Conservation (phyloP, 1,284 basidiomycete species). For the Rhodotorula glutinis region DNA sequence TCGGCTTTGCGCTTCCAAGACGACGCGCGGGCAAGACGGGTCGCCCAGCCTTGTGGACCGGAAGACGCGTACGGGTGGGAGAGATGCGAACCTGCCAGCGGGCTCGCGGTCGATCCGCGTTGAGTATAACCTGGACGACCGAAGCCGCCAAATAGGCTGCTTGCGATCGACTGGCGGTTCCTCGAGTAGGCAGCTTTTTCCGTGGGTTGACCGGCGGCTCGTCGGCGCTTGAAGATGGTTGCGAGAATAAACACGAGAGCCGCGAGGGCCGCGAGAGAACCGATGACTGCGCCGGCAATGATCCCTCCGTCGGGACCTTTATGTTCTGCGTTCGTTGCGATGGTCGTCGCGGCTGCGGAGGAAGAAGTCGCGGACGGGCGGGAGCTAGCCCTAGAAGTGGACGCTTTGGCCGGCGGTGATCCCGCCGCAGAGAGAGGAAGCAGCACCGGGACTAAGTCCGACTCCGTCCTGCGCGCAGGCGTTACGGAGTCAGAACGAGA, state of each 20-base stretch:
- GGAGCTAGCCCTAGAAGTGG: neutral
- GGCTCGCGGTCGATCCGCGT: neutral
- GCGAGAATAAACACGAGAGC: neutral
- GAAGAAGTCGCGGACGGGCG: neutral
- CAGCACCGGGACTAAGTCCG: neutral
- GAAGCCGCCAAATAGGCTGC: neutral
- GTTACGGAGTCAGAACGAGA: neutral
- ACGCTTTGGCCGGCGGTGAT: neutral
- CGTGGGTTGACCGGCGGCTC: neutral
- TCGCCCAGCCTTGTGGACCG: neutral
- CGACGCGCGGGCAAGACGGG: constrained; percentile 18
- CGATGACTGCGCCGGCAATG: constrained; percentile 5
- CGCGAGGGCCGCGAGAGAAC: neutral
- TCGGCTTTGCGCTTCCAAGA: constrained; percentile 21
- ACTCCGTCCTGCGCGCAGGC: neutral
- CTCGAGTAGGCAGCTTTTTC: too few species aligned
- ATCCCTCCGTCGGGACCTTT: neutral
- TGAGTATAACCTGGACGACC: neutral
- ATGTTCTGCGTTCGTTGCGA: neutral
- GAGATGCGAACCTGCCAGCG: neutral
- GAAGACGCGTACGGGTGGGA: neutral
- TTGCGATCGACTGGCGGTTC: neutral
- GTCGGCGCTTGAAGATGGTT: neutral
- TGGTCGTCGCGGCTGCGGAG: neutral
- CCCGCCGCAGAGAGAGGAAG: neutral